Conservation (phyloP, 2,329 filamentous ascomycete species). For the Diaporthe vaccinii region DNA sequence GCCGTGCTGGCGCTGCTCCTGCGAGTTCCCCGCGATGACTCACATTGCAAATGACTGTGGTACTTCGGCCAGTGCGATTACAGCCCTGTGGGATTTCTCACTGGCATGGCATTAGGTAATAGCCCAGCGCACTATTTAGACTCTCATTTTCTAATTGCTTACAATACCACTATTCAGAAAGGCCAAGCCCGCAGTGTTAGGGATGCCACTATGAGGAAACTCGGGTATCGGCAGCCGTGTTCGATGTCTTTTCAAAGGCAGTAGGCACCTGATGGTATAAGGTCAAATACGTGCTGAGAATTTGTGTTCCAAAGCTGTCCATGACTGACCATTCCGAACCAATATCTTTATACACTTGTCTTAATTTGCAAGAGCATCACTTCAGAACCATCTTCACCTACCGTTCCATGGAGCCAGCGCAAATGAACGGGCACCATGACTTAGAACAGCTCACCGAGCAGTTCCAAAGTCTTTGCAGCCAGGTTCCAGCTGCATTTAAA, state of each 20-base stretch:
- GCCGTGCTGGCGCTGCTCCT: not conserved
- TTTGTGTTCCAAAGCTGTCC: not conserved
- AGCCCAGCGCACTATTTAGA: too few species aligned
- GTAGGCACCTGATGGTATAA: not conserved
- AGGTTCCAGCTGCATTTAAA: not conserved
- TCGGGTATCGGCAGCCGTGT: conserved; percentile 6
- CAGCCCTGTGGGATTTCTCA: not conserved
- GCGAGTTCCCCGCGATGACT: not conserved
- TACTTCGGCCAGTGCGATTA: not conserved
- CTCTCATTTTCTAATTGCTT: too few species aligned
- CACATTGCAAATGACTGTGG: not conserved
- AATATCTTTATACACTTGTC: too few species aligned
- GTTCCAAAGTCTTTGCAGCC: not conserved
- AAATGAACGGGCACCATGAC: not conserved
- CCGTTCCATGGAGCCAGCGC: not conserved
- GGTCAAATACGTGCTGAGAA: not conserved
- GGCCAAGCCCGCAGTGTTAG: not conserved
- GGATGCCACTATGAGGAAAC: not conserved
- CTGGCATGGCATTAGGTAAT: not conserved
- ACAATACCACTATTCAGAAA: not conserved
- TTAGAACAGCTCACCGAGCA: conserved; percentile 1
- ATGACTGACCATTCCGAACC: not conserved
- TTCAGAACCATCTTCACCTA: not conserved
- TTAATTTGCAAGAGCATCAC: not conserved
- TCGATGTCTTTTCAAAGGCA: not conserved